phyloP scores from a whole-genome alignment of 306 rosid genomes.

The Cucumis hystrix region DNA sequence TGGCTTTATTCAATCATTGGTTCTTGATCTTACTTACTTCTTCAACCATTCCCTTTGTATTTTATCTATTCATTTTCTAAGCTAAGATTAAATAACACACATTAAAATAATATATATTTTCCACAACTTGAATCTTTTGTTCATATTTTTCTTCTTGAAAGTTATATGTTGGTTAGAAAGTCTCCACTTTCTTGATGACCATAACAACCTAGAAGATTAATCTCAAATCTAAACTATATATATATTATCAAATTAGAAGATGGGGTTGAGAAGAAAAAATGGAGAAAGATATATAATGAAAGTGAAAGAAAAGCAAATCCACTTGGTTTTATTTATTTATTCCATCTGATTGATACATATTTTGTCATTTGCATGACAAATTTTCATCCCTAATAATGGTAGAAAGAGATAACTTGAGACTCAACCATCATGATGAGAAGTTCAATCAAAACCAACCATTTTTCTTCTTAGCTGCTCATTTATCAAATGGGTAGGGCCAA shows the following conservation, averaged over 20 bases:
- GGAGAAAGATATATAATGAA: background rate
- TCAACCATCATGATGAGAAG: background rate
- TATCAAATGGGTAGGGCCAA: background rate
- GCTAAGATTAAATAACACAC: too few species aligned
- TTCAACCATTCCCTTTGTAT: conserved; percentile 6
- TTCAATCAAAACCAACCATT: background rate
- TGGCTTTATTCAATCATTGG: background rate
- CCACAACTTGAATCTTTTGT: background rate
- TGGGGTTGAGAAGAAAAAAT: background rate
- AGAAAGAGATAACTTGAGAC: background rate
- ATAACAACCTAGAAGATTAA: background rate
- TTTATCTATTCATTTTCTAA: background rate
- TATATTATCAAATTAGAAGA: background rate
- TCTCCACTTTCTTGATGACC: background rate
- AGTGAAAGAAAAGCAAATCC: background rate
- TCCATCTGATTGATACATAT: conserved; percentile 4
- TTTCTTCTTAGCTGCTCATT: background rate
- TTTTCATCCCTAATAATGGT: conserved; percentile 5
- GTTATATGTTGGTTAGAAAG: background rate
- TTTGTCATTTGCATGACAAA: conserved; percentile 9
- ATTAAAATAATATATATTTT: background rate
- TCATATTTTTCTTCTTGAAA: background rate
- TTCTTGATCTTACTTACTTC: background rate
- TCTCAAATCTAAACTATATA: background rate
- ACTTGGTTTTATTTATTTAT: background rate